A percentile compares a stretch with the other conserved stretches of the same genome.
These are phyloP conservation scores for Linnemannia schmuckeri DNA, from an alignment of 192 early-diverging fungal genomes.

Conservation along the genomic window DNA sequence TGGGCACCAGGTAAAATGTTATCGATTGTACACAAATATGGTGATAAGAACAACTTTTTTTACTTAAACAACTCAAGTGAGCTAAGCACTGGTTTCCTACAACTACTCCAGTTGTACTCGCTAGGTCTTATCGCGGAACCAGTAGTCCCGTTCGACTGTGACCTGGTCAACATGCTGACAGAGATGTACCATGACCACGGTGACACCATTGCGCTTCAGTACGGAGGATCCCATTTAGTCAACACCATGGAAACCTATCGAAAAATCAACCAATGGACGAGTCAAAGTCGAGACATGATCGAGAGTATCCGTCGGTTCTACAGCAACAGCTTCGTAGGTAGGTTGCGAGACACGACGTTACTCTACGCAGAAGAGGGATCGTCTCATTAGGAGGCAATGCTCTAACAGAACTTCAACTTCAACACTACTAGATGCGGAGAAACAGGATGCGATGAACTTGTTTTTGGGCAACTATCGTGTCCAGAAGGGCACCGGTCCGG, in stretches of 20 bases:
- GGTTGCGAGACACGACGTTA: background rate
- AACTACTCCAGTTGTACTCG: slow-evolving; percentile 75
- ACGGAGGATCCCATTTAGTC: slow-evolving; percentile 97
- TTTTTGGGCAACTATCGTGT: slow-evolving; percentile 85
- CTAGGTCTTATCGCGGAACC: slow-evolving; percentile 87
- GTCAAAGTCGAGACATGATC: slow-evolving; percentile 95
- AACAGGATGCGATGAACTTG: slow-evolving; percentile 95
- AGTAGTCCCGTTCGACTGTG: slow-evolving; percentile 89
- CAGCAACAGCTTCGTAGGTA: slow-evolving; percentile 92
- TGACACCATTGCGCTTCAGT: slow-evolving; percentile 95
- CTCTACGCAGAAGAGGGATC: background rate
- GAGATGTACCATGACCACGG: slow-evolving; percentile 99
- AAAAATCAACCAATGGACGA: slow-evolving; percentile 94
- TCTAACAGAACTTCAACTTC: background rate
- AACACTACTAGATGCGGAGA: slow-evolving; percentile 84
- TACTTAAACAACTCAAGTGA: background rate
- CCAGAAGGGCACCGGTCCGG: slow-evolving; percentile 59
- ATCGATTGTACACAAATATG: background rate
- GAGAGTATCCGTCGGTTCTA: slow-evolving; percentile 94
- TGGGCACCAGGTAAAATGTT: slow-evolving; percentile 75
- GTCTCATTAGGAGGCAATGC: no score
- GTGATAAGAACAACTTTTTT: background rate
- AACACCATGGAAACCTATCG: slow-evolving; percentile 99
- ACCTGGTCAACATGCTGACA: slow-evolving; percentile 92
- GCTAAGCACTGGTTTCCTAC: background rate